Conservation (phyloP, 176 grass and related monocot species). For the Oryza punctata region DNA sequence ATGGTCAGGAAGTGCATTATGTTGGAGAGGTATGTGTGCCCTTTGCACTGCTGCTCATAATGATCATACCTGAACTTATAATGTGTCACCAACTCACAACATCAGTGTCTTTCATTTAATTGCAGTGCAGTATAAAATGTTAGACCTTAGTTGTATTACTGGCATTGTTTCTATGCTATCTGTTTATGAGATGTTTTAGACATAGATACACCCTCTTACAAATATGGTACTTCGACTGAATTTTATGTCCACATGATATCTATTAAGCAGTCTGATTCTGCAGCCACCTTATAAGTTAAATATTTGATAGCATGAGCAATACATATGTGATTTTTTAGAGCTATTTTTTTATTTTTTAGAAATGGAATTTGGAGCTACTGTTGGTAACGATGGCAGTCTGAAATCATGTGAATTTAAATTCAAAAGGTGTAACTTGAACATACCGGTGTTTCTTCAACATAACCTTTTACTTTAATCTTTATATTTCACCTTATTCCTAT, state of each 20-base stretch:
- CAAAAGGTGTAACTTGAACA: not conserved
- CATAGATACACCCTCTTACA: not conserved
- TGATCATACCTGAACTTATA: not conserved
- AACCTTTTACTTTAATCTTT: slow-evolving; percentile 13
- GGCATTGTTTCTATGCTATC: slow-evolving; percentile 2
- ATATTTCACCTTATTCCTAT: slow-evolving; percentile 13
- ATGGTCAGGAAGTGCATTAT: slow-evolving; percentile 70
- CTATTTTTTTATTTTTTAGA: no score
- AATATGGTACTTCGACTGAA: slow-evolving; percentile 8
- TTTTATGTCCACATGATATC: not conserved
- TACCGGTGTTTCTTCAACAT: slow-evolving; percentile 22
- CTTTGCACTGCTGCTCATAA: not conserved
- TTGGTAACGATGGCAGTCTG: not conserved
- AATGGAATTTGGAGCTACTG: not conserved
- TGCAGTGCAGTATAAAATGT: slow-evolving; percentile 2
- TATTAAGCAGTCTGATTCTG: slow-evolving; percentile 13
- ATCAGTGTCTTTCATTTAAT: slow-evolving; percentile 1
- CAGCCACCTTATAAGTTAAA: not conserved
- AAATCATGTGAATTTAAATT: slow-evolving; percentile 22
- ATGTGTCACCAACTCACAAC: not conserved
- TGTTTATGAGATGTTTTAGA: slow-evolving; percentile 20
- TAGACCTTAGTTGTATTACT: slow-evolving; percentile 22
- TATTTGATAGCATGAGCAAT: not conserved
- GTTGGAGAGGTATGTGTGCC: slow-evolving; percentile 68
- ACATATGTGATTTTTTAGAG: no score